Conservation (phyloP, 768 basidiomycete genomes). For the Cystobasidium onofrii region DNA sequence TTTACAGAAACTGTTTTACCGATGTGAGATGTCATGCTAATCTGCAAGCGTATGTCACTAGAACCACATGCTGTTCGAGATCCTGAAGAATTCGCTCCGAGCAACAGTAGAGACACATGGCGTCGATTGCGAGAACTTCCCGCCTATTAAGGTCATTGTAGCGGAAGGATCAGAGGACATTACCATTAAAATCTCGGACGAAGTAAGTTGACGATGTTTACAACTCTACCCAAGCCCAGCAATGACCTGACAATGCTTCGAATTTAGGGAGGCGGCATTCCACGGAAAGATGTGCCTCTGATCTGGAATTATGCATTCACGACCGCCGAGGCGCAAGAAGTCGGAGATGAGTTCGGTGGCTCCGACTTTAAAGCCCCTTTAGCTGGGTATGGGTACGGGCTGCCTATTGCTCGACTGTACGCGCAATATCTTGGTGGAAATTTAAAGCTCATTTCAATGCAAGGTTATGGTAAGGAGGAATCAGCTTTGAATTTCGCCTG, state of each 20-base stretch:
- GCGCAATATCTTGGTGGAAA: conserved; percentile 84
- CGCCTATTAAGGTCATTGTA: conserved; percentile 87
- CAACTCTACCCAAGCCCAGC: not conserved
- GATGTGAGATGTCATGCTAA: not conserved
- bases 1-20: not conserved
- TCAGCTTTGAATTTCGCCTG: not conserved
- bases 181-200: conserved; percentile 96
- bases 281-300: conserved; percentile 70
- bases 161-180: conserved; percentile 98
- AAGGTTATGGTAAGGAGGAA: conserved; percentile 52
- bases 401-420: conserved; percentile 87
- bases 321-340: conserved; percentile 41
- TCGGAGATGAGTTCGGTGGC: conserved; percentile 46
- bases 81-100: conserved; percentile 93
- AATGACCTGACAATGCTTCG: not conserved
- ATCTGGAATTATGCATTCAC: conserved; percentile 90
- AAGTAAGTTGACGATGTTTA: conserved; percentile 44
- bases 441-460: conserved; percentile 89
- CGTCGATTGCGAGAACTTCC: conserved; percentile 69
- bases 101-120: conserved; percentile 92
- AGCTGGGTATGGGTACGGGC: conserved; percentile 78
- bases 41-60: conserved; percentile 5
- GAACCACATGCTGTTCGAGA: conserved; percentile 84
- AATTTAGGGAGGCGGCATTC: conserved; percentile 70
- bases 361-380: conserved; percentile 94